Base-by-base conservation (phyloP, 2,329 filamentous ascomycete genomes). In the Pseudogymnoascus sp. region DNA sequence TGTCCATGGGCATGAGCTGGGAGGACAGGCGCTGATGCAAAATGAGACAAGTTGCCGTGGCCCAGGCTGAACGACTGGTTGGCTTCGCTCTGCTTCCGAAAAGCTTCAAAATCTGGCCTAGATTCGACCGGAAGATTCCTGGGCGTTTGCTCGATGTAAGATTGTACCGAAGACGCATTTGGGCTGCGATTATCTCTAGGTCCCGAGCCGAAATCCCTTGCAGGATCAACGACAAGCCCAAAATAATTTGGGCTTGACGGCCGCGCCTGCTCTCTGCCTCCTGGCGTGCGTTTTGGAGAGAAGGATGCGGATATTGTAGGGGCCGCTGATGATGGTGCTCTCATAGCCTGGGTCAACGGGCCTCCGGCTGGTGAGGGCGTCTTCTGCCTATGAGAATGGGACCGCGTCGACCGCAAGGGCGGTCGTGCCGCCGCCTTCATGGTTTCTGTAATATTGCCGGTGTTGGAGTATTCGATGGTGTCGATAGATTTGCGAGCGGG, bases 221-320 rank as follows among this genome's bases (percentile, higher is more conserved):
- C 79, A 19, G 84, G 74, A 64, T 91, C 86, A 66, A 90, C 77
- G 31, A 86, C 79, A 65, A 96, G 84, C 63, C 89, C 90, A 73
- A 96, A 96, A 75, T 96, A 96, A 73, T 93, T 96, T 11, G 91
- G 90, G 72, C 90, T 93, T 8, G 86, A 77, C 1, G 82, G 76
- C 66, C 80, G 78, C 31, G 64, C 67, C 19, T 68, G 68, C n/a
- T 35, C 61, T 14, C 67, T 65, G 4, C 59, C 38, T 19, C 40
- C 67, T 24, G 72, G 71, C 5, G 71, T 70, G 64, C 68, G 68
- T 29, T 70, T 59, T 1, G 62, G 26, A 21, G 64, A 29, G 13
- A 37, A 24, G 1, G 56, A 31, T 13, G 53, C 21, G 11, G 70
- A 66, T 14, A 70, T 59, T 14, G 67, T n/a, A 47, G 70, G 70